Conservation (phyloP, 2,329 filamentous ascomycete species). For the Diplodia sapinea region DNA sequence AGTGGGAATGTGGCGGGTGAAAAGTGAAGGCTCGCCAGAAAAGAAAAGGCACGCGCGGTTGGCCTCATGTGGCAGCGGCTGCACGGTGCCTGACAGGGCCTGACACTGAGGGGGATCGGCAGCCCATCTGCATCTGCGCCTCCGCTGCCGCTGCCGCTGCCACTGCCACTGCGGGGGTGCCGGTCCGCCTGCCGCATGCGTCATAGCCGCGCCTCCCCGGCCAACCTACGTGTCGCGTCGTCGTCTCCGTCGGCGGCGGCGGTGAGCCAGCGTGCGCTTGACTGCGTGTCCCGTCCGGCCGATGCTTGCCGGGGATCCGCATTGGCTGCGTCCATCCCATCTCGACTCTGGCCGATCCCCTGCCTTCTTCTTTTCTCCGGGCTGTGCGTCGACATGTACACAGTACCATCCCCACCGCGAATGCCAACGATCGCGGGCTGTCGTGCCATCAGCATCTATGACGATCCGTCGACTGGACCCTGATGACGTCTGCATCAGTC, state of each 20-base stretch:
- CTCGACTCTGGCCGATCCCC: neutral
- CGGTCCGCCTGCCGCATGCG: slow-evolving; percentile 19
- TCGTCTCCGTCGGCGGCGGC: neutral
- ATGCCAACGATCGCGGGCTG: neutral
- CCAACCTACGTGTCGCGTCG: neutral
- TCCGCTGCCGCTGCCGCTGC: too few relatives aligned
- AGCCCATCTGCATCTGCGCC: slow-evolving; percentile 4
- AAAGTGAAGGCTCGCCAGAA: neutral
- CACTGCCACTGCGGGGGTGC: neutral
- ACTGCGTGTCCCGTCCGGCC: neutral
- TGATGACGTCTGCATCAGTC: slow-evolving; percentile 17
- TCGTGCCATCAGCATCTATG: neutral
- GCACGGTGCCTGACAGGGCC: slow-evolving; percentile 23
- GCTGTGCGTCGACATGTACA: too few relatives aligned
- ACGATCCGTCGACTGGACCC: slow-evolving; percentile 26
- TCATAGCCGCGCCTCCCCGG: neutral
- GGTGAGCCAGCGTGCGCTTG: neutral
- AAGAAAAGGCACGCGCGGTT: slow-evolving; percentile 2
- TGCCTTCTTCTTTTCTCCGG: neutral
- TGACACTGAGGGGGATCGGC: slow-evolving; percentile 18
- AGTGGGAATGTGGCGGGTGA: neutral
- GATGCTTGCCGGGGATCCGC: neutral
- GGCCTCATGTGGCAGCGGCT: slow-evolving; percentile 7
- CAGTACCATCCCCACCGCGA: neutral
- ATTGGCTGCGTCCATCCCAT: slow-evolving; percentile 9